Conservation (phyloP, 2,329 filamentous ascomycete genomes). For the Thelonectria rubi region DNA sequence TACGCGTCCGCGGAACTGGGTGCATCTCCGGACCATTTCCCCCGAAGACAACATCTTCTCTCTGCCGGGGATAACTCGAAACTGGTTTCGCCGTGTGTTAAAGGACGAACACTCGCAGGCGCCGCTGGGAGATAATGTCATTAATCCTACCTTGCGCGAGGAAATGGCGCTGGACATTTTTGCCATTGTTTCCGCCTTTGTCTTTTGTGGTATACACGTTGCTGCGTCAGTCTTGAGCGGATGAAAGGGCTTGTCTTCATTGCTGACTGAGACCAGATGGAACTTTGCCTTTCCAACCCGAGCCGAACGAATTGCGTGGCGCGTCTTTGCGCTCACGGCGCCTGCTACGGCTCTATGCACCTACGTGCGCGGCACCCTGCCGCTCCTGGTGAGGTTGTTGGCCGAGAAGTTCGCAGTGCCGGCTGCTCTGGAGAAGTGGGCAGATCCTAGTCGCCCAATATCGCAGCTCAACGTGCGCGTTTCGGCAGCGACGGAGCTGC, state of each 20-base stretch:
- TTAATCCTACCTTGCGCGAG: not conserved
- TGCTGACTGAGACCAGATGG: not conserved
- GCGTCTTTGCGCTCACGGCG: not conserved
- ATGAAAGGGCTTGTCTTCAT: not conserved
- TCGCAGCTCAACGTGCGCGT: not conserved
- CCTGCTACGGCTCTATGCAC: not conserved
- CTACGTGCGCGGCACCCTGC: not conserved
- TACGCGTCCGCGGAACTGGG: too few species aligned
- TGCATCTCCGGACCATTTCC: too few species aligned
- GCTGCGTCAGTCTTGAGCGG: not conserved
- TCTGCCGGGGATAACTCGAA: too few species aligned
- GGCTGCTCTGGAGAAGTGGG: not conserved
- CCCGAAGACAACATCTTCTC: too few species aligned
- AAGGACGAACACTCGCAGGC: not conserved
- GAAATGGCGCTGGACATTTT: not conserved
- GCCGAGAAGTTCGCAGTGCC: not conserved
- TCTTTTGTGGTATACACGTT: not conserved
- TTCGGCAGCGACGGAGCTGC: not conserved
- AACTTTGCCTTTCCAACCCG: not conserved
- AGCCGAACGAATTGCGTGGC: not conserved
- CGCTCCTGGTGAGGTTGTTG: not conserved
- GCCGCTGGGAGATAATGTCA: not conserved
- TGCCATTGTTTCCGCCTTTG: not conserved
- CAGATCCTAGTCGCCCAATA: not conserved
- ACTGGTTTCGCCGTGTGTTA: too few species aligned